These are phyloP conservation scores for Metschnikowia proteae DNA, from an alignment of 805 yeast genomes.

Conservation along the genomic window DNA sequence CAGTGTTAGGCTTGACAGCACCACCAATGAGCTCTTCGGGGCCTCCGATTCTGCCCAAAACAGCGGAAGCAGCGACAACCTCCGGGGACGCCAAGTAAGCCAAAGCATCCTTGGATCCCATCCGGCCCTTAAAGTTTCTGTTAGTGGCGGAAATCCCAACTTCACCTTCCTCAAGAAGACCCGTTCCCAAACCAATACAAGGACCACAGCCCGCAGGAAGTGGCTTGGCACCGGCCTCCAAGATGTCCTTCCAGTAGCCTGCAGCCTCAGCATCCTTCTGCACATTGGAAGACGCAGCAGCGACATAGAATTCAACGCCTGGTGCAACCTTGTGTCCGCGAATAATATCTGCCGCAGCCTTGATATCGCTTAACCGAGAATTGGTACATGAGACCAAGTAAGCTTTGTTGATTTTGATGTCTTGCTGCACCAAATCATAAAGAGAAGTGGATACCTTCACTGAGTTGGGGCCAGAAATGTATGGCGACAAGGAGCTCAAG, in stretches of 20 bases:
- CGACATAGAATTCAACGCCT: conserved; percentile 92
- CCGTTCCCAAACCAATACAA: conserved; percentile 96
- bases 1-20: conserved; percentile 41
- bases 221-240: conserved; percentile 92
- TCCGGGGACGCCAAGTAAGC: conserved; percentile 97
- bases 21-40: conserved; percentile 79
- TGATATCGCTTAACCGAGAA: conserved; percentile 86
- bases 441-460: conserved; percentile 86
- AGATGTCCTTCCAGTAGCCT: conserved; percentile 89
- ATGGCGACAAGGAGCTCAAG: conserved; percentile 75
- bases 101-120: conserved; percentile 96
- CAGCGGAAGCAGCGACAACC: conserved; percentile 97
- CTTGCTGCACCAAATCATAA: conserved; percentile 64
- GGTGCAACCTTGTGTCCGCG: conserved; percentile 78
- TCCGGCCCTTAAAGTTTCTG: conserved; percentile 97
- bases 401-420: conserved; percentile 85
- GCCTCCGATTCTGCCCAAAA: conserved; percentile 88
- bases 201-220: conserved; percentile 99
- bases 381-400: conserved; percentile 97
- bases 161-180: conserved; percentile 90
- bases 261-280: conserved; percentile 85
- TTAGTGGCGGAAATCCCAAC: conserved; percentile 98
- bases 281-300: conserved; percentile 93
- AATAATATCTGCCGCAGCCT: conserved; percentile 90
- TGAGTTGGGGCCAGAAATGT: conserved; percentile 94